phyloP scores from a whole-genome alignment of 2,329 filamentous ascomycete species.

The Fusarium nanum region DNA sequence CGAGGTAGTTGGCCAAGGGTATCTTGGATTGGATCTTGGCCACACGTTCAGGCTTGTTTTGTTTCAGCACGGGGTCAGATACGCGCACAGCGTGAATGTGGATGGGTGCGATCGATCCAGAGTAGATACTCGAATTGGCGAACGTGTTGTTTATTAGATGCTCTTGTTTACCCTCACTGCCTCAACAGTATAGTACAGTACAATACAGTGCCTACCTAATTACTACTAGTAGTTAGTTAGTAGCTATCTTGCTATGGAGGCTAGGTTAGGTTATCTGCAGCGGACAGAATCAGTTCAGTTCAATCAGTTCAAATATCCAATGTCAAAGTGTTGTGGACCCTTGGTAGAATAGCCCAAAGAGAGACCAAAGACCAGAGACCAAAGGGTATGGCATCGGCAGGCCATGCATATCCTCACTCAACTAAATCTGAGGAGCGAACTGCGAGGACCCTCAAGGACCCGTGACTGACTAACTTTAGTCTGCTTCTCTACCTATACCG shows the following conservation, averaged over 20 bases:
- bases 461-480: slow-evolving; percentile 34
- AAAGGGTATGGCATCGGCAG: slow-evolving; percentile 36
- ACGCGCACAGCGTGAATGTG: slow-evolving; percentile 38
- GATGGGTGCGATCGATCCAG: slow-evolving; percentile 18
- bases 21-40: slow-evolving; percentile 42
- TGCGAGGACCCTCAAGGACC: slow-evolving; percentile 20
- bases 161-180: slow-evolving; percentile 2
- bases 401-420: slow-evolving; percentile 31
- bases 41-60: slow-evolving; percentile 43
- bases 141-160: slow-evolving; percentile 6
- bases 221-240: background rate
- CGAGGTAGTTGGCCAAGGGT: slow-evolving; percentile 27
- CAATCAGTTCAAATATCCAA: background rate
- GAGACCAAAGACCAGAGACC: slow-evolving; percentile 30
- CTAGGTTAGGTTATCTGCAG: background rate
- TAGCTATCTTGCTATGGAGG: background rate
- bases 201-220: background rate
- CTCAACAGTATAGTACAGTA: too few relatives aligned
- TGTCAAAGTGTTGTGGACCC: slow-evolving; percentile 26
- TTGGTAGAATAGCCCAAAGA: slow-evolving; percentile 30
- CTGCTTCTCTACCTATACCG: slow-evolving; percentile 16
- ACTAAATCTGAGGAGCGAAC: slow-evolving; percentile 6
- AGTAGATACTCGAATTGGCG: slow-evolving; percentile 6
- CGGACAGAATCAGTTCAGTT: background rate
- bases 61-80: slow-evolving; percentile 45